Evolutionary conservation across 352 stramenopile genomes (phyloP).

Genomic region (Globisporangium iwayamae): DNA sequence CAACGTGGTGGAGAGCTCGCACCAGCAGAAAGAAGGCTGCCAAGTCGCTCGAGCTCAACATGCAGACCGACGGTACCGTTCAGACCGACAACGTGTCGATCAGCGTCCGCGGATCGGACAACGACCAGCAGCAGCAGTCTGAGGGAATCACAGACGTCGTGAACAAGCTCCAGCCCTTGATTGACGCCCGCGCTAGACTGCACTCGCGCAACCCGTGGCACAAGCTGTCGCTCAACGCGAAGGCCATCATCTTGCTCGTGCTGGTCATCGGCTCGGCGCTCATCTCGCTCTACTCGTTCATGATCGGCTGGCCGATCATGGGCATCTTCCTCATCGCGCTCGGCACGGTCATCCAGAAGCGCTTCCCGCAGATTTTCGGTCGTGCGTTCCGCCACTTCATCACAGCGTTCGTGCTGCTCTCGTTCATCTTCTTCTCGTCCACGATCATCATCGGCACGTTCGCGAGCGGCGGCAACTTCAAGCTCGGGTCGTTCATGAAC

Average conservation of each 20-base stretch:
- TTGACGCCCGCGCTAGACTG: slow-evolving; percentile 29
- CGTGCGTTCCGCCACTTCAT: slow-evolving; percentile 73
- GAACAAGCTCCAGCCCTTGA: slow-evolving; percentile 34
- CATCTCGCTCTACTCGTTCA: slow-evolving; percentile 55
- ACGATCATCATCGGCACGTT: slow-evolving; percentile 77
- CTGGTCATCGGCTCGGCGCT: slow-evolving; percentile 52
- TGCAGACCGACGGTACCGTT: slow-evolving; percentile 13
- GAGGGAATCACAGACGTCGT: slow-evolving; percentile 3
- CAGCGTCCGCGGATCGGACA: slow-evolving; percentile 17
- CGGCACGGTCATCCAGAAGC: slow-evolving; percentile 57
- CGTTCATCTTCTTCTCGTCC: slow-evolving; percentile 80
- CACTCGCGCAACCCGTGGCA: slow-evolving; percentile 56
- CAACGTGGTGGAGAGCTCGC: slow-evolving; percentile 12
- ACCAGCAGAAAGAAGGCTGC: neutral
- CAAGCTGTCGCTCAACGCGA: slow-evolving; percentile 36
- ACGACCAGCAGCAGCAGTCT: slow-evolving; percentile 6
- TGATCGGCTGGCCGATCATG: slow-evolving; percentile 77
- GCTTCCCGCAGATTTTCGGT: slow-evolving; percentile 78
- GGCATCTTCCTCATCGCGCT: slow-evolving; percentile 62
- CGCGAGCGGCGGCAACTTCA: slow-evolving; percentile 50
- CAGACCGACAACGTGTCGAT: slow-evolving; percentile 28
- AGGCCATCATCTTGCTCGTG: slow-evolving; percentile 48
- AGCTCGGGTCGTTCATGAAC: slow-evolving; percentile 45
- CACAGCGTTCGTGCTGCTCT: slow-evolving; percentile 66
- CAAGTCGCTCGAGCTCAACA: slow-evolving; percentile 9